Base-by-base conservation (phyloP, 2,329 filamentous ascomycete genomes). In the Arachnomyces sp. region DNA sequence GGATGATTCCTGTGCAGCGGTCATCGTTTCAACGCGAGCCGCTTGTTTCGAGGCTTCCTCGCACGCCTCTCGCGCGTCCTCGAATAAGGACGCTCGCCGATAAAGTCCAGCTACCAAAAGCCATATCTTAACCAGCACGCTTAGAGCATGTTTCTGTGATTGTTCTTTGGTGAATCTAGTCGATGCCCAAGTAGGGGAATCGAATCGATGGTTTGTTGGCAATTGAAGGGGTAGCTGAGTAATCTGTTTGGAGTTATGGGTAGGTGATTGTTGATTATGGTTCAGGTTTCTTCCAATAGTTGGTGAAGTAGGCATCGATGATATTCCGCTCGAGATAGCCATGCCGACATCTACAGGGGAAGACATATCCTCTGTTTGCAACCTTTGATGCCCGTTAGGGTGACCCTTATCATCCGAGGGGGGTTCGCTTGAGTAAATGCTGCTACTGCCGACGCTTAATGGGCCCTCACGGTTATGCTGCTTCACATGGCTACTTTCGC, bases 71-170 rank as follows among this genome's bases (percentile, higher is more conserved):
- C 77, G 78, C 9, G 85, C 80, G 58, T 96, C 90, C 14, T 89
- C 82, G 40, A 79, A 78, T 68, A 93, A 79, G 7, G 76, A 77
- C 6, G 90, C 86, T 39, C 87, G 78, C 18, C 87, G 78, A 57
- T 96, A 98, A 48, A 96, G 81, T 0, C 84, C 84, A 2, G 87
- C 84, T 45, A 95, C 87, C 57, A 92, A 83, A 7, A 95, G 71
- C 92, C 92, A 98, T 25, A 95, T 80, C 49, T 82, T 83, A 14
- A 88, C 69, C 12, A 98, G 63, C 8, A 81, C 56, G 3, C 69
- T 69, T 9, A 78, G 65, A 12, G 71, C 73, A 43, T 78, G 74
- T 39, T 72, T 72, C 38, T 75, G 69, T 36, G 71, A 68, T 45
- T 76, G 70, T 7, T 68, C 46, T 14, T 64, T 59, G 2, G 72